phyloP scores from a whole-genome alignment of 306 rosid species.

The Lagenaria siceraria region DNA sequence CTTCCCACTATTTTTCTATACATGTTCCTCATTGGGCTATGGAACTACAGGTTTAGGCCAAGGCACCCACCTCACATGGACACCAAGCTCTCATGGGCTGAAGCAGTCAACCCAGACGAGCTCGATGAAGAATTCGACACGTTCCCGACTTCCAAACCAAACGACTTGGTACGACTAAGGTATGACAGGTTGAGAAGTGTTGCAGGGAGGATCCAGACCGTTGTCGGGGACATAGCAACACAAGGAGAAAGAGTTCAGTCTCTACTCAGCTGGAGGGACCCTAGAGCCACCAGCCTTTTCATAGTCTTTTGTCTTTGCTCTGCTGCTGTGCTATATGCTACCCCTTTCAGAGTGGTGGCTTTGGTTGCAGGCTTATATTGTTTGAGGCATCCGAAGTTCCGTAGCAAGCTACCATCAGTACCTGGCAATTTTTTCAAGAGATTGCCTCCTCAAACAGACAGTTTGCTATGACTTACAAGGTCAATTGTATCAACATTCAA shows the following conservation, averaged over 20 bases:
- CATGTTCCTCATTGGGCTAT: conserved; percentile 88
- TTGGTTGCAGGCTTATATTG: conserved; percentile 54
- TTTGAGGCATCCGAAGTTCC: conserved; percentile 70
- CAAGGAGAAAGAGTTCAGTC: conserved; percentile 91
- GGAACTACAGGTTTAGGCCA: conserved; percentile 76
- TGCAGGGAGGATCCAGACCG: conserved; percentile 83
- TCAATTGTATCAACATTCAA: neutral
- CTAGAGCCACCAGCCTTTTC: conserved; percentile 80
- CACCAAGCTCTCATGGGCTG: conserved; percentile 82
- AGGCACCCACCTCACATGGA: conserved; percentile 85
- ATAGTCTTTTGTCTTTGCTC: conserved; percentile 50
- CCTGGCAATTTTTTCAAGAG: conserved; percentile 91
- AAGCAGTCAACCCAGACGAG: conserved; percentile 64
- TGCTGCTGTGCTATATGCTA: conserved; percentile 55
- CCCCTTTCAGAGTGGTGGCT: conserved; percentile 71
- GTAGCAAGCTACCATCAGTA: conserved; percentile 69
- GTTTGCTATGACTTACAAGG: conserved; percentile 33
- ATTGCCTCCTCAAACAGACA: conserved; percentile 66
- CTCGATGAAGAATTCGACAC: conserved; percentile 96
- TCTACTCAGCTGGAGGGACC: conserved; percentile 82
- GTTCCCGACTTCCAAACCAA: conserved; percentile 58
- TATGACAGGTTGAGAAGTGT: conserved; percentile 84
- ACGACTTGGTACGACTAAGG: conserved; percentile 66
- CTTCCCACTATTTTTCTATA: conserved; percentile 80
- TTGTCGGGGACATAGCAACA: conserved; percentile 91